Conservation (phyloP, 371 early-diverging fungal species). For the Conidiobolus incongruus region DNA sequence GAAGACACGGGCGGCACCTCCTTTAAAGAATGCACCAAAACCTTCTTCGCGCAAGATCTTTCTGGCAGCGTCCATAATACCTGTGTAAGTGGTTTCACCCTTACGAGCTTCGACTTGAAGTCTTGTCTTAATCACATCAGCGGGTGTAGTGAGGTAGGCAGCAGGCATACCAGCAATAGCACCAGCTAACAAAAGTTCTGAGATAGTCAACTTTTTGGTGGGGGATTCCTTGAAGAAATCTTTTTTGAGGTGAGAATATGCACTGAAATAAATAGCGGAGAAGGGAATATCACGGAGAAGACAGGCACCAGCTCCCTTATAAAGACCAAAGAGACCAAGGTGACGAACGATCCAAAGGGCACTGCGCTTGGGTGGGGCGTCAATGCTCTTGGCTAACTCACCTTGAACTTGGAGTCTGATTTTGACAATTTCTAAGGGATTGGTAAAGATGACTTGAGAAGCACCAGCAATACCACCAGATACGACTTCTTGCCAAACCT, state of each 20-base stretch:
- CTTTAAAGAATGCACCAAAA: conserved; percentile 86
- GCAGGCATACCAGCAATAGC: conserved; percentile 94
- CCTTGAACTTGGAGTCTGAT: conserved; percentile 88
- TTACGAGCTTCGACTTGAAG: conserved; percentile 80
- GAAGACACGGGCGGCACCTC: conserved; percentile 65
- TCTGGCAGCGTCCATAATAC: conserved; percentile 62
- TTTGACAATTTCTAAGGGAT: conserved; percentile 95
- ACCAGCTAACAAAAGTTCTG: conserved; percentile 72
- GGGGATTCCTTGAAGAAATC: conserved; percentile 53
- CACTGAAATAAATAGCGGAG: conserved; percentile 90
- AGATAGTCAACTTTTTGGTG: conserved; percentile 38
- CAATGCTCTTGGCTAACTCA: conserved; percentile 29
- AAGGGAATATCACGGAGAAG: conserved; percentile 91
- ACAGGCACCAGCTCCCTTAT: conserved; percentile 87
- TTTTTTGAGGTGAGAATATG: conserved; percentile 77
- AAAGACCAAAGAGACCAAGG: conserved; percentile 82
- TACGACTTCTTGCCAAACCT: conserved; percentile 44
- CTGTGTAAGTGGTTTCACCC: conserved; percentile 72
- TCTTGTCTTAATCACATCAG: conserved; percentile 96
- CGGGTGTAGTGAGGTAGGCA: conserved; percentile 91
- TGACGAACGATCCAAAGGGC: conserved; percentile 79
- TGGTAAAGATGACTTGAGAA: conserved; percentile 55
- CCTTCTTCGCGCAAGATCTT: conserved; percentile 88
- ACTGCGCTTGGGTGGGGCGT: conserved; percentile 32
- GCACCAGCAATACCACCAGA: conserved; percentile 81